phyloP scores from a whole-genome alignment of 129 eudicot genomes.

The Ambrosia trifida region DNA sequence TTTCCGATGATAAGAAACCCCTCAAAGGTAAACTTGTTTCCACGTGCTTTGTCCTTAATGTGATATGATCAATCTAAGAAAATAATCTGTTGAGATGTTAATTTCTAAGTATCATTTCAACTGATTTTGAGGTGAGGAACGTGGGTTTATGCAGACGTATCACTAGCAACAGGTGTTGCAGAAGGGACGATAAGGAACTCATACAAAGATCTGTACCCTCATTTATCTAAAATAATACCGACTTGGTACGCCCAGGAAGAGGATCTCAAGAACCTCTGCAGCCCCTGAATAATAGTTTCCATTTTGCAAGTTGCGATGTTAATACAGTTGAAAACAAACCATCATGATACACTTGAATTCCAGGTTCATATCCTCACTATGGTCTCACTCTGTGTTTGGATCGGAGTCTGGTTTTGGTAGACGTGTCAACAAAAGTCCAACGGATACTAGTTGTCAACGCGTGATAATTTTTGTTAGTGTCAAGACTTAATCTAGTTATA shows the following conservation, averaged over 20 bases:
- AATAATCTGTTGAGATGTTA: background rate
- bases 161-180: conserved; percentile 60
- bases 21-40: conserved; percentile 46
- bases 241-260: conserved; percentile 64
- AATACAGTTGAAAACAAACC: background rate
- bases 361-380: background rate
- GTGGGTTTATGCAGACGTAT: conserved; percentile 45
- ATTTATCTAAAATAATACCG: conserved; percentile 61
- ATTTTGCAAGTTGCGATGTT: background rate
- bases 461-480: background rate
- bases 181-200: conserved; percentile 78
- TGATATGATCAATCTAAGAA: background rate
- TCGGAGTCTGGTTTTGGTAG: background rate
- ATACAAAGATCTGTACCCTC: conserved; percentile 63
- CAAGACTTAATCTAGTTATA: background rate
- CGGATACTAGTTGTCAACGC: background rate
- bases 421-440: background rate
- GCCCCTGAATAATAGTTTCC: conserved; percentile 18
- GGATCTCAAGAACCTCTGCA: conserved; percentile 60
- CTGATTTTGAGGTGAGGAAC: background rate
- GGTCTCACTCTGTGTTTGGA: background rate
- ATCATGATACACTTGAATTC: conserved; percentile 1
- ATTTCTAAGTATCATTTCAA: background rate
- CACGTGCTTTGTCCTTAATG: background rate
- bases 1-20: conserved; percentile 60